Evolutionary conservation across 2,329 filamentous ascomycete species (phyloP).

Genomic region (Alternaria sp.): DNA sequence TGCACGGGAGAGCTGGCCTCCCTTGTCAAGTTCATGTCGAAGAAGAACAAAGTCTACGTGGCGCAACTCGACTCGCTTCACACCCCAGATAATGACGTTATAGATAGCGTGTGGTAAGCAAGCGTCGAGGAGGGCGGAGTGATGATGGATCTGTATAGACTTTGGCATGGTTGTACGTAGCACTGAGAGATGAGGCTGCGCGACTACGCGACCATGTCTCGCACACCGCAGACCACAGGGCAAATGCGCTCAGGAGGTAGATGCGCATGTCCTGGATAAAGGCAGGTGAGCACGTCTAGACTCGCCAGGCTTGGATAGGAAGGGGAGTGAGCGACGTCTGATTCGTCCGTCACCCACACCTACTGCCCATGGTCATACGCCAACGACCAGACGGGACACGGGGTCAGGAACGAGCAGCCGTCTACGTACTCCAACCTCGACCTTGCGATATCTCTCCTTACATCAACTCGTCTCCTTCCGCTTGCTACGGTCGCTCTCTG

Average conservation of each 20-base stretch:
- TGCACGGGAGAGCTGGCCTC: neutral
- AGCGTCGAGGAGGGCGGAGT: neutral
- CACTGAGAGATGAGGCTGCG: neutral
- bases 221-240: neutral
- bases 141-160: neutral
- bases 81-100: slow-evolving; percentile 18
- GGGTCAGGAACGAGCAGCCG: slow-evolving; percentile 23
- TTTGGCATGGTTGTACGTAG: neutral
- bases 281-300: slow-evolving; percentile 34
- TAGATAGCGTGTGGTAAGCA: slow-evolving; percentile 9
- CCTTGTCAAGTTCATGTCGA: neutral
- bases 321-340: slow-evolving; percentile 28
- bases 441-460: slow-evolving; percentile 1
- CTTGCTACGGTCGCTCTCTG: neutral
- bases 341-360: slow-evolving; percentile 33
- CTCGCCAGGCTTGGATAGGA: slow-evolving; percentile 29
- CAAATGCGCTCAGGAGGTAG: slow-evolving; percentile 13
- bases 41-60: neutral
- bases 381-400: slow-evolving; percentile 28
- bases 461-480: neutral
- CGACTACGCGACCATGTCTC: slow-evolving; percentile 14
- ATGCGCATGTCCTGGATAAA: slow-evolving; percentile 24
- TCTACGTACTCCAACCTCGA: slow-evolving; percentile 18
- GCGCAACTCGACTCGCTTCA: neutral
- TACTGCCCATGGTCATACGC: slow-evolving; percentile 34